phyloP scores from a whole-genome alignment of 176 grass and related monocot species.

The Rhynchospora pubera region DNA sequence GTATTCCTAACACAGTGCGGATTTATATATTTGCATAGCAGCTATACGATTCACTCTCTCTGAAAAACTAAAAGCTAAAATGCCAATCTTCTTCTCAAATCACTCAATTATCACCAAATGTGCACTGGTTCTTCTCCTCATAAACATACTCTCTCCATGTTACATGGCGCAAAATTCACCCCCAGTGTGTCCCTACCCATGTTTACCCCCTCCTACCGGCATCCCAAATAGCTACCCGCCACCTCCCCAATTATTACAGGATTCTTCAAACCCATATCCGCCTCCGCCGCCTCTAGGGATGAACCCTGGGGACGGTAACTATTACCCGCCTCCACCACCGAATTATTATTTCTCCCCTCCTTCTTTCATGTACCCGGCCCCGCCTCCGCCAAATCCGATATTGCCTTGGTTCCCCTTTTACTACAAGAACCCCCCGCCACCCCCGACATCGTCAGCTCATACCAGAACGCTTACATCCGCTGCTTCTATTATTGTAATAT shows the following conservation, averaged over 20 bases:
- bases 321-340: slow-evolving; percentile 5
- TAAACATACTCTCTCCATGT: neutral
- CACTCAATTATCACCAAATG: neutral
- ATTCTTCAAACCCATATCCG: neutral
- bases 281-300: slow-evolving; percentile 15
- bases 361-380: neutral
- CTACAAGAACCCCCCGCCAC: slow-evolving; percentile 24
- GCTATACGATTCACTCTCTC: neutral
- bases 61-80: neutral
- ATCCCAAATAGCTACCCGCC: slow-evolving; percentile 3
- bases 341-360: slow-evolving; percentile 17
- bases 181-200: slow-evolving; percentile 27
- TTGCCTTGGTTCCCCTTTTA: slow-evolving; percentile 35
- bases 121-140: neutral
- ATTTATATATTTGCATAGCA: too few relatives aligned
- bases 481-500: neutral
- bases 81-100: neutral
- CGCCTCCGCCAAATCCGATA: slow-evolving; percentile 32
- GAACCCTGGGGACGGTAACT: neutral
- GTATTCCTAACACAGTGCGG: too few relatives aligned
- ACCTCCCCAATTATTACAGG: neutral
- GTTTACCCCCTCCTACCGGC: slow-evolving; percentile 17
- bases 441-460: neutral
- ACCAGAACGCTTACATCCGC: neutral
- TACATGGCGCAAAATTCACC: slow-evolving; percentile 8